Base-by-base conservation (phyloP, 2,329 filamentous ascomycete genomes). In the Aspergillus neotritici region DNA sequence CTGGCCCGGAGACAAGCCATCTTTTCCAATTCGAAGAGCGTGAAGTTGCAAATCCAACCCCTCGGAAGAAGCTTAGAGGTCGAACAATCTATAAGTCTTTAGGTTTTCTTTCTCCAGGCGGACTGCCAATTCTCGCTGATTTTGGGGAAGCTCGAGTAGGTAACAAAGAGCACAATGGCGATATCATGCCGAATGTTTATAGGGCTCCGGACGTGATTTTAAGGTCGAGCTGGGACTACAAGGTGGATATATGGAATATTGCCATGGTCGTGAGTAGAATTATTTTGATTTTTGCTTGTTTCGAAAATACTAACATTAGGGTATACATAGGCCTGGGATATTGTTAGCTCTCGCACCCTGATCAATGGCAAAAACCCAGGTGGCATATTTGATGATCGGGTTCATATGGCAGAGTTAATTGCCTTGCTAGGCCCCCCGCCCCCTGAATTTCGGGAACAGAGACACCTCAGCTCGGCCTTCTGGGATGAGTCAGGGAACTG, bases 211-310 rank as follows among this genome's bases (percentile, higher is more conserved):
- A 76, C 49, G 67, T 74, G 9, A 69, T 74, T 4, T 48, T 75
- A 1, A 49, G 60, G 47, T 54, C 56, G 1, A 57, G 58, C 0
- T 75, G 70, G 71, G 51, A 50, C 0, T 70, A 66, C 40, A 48
- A 59, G n/a, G 57, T 73, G 9, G 71, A 75, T 49, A 69, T 75
- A 30, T 75, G 71, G 72, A 72, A 69, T 36, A 54, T 62, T 2
- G 71, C 68, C 0, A 66, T 64, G 41, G 65, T 74, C 68, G 69
- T 71, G 51, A 58, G 63, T 34, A 25, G 25, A 48, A 36, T 10
- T n/a, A 31, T 31, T 37, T 25, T 28, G 13, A 40, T 1, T 25
- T 38, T 43, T 41, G 34, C 32, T 40, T 36, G n/a, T 31, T 28
- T 31, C 31, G 25, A 30, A 43, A 43, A 43, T 14, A 8, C 34